phyloP scores from a whole-genome alignment of 345 rosid species.

The Hypericum perforatum region DNA sequence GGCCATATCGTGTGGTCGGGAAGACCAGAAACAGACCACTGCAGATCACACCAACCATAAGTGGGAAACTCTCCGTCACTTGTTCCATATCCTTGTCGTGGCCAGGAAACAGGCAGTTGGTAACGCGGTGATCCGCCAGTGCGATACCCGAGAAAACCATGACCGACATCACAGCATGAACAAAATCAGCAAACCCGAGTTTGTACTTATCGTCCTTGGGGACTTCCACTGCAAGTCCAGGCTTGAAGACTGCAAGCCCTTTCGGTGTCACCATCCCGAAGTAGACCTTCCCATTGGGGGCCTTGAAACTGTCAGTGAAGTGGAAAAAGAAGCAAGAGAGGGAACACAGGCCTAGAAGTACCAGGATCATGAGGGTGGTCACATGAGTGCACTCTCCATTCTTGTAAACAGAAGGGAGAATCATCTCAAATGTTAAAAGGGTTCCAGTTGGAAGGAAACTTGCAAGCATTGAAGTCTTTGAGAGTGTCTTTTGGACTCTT shows the following conservation, averaged over 20 bases:
- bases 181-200: conserved; percentile 46
- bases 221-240: conserved; percentile 32
- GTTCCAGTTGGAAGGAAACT: conserved; percentile 75
- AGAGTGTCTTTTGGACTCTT: conserved; percentile 64
- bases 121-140: conserved; percentile 56
- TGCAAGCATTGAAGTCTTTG: conserved; percentile 59
- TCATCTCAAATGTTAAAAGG: conserved; percentile 70
- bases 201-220: conserved; percentile 49
- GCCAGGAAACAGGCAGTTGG: conserved; percentile 48
- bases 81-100: conserved; percentile 48
- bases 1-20: too few relatives aligned
- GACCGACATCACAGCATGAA: conserved; percentile 64
- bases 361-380: conserved; percentile 44
- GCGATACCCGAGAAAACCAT: conserved; percentile 67
- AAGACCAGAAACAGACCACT: too few relatives aligned
- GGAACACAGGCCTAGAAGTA: conserved; percentile 42
- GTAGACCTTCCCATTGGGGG: conserved; percentile 51
- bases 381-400: conserved; percentile 51
- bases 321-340: conserved; percentile 71
- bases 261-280: conserved; percentile 58
- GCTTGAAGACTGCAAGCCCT: conserved; percentile 62
- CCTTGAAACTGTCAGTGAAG: conserved; percentile 62
- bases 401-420: conserved; percentile 51
- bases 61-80: too few relatives aligned
- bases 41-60: too few relatives aligned